Percentiles rank a stretch among this genome's conserved stretches.
phyloP scores from a whole-genome alignment of 106 monocot genomes.

The Apostasia ramifera region DNA sequence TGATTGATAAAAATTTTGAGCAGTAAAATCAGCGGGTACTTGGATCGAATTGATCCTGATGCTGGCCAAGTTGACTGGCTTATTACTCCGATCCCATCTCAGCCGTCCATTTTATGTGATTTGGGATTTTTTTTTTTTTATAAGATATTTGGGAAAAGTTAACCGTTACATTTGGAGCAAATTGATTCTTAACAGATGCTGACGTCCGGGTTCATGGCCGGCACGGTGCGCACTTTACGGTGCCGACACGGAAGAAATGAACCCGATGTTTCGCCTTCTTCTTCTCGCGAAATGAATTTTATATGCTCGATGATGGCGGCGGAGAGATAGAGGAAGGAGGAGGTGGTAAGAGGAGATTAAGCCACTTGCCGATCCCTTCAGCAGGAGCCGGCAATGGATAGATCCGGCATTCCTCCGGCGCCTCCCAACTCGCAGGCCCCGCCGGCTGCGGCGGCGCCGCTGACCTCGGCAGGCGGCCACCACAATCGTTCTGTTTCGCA shows the following conservation, averaged over 20 bases:
- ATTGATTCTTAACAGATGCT: background rate
- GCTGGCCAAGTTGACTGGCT: no score
- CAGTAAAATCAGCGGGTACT: no score
- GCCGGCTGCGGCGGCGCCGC: background rate
- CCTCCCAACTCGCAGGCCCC: background rate
- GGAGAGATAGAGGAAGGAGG: background rate
- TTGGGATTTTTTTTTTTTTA: no score
- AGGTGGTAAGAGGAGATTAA: background rate
- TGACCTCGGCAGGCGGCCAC: background rate
- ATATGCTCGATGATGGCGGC: background rate
- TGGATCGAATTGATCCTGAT: no score
- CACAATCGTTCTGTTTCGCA: background rate
- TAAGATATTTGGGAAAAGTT: background rate
- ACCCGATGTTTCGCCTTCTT: background rate
- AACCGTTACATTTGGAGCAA: background rate
- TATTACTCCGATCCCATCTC: background rate
- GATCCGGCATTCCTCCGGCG: constrained; percentile 12
- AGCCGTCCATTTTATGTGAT: background rate
- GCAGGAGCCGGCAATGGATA: background rate
- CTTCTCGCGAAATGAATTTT: background rate
- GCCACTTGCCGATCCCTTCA: background rate
- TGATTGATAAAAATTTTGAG: no score
- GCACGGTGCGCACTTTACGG: background rate
- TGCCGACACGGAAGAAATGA: constrained; percentile 1
- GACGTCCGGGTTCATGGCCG: background rate